Evolutionary conservation across 192 early-diverging fungal genomes (phyloP), one percentile per base, ranked within the genome.

Genomic region (Thoreauomyces humboldtii): DNA sequence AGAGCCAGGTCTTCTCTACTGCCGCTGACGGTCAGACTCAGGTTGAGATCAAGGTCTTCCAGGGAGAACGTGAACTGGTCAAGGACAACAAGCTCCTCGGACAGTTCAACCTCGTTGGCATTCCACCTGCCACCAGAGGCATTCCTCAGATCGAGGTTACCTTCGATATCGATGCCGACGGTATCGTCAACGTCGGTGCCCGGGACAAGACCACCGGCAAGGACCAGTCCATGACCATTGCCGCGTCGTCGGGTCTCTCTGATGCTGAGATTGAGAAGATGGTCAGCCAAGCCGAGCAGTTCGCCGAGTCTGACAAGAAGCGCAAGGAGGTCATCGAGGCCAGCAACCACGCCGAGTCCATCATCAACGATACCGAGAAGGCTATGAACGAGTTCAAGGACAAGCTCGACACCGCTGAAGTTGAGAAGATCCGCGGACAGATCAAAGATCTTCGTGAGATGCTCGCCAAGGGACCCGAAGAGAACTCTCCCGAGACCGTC

Each of bases 131-230:
- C n/a, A 92, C 94, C 58, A 92, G 94, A 79, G 96, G 96, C 67
- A 81, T 93, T 51, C 95, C 96, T 36, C 93, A 98, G 84, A 90
- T 98, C 65, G 94, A 97, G 73, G 96, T 99, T 51, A 90, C 94
- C 38, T 99, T 99, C 63, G 94, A 99, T 73, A 98, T 99, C 79
- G 94, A 99, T 77, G 96, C 96, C 24, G 94, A 99, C 73, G 96
- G 96, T 82, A 99, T 99, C 71, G 91, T 99, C 70, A 98, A 96
- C 72, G 95, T 99, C 41, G 77, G 81, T 44, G 96, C 96, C 73
- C 89, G 89, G 86, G 96, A 99, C 84, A 93, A 96, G 81, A 90
- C 91, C 62, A 96, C 95, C 67, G 88, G 88, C 79, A 89, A 89
- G 61, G 94, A 99, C 80, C 93, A 95, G 79, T 90, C 92, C 70